Percentiles rank a stretch among this genome's conserved stretches.
Conservation (phyloP, 2,329 filamentous ascomycete species). For the Diaporthe aspalathi region DNA sequence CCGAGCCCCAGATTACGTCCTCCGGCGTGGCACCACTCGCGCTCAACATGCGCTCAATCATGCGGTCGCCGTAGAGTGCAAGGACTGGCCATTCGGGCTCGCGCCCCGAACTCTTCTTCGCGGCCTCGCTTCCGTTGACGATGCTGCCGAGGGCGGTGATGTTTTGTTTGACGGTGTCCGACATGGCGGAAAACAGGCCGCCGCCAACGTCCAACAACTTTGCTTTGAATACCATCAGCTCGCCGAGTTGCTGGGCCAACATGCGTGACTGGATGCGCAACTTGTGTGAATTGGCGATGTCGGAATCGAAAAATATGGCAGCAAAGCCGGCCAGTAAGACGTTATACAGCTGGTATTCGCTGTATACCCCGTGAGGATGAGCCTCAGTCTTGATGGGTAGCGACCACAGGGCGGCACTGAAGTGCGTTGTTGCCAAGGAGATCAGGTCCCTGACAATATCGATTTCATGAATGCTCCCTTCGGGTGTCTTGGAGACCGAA, state of each 20-base stretch:
- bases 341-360: conserved; percentile 67
- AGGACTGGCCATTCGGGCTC: conserved; percentile 53
- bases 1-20: conserved; percentile 67
- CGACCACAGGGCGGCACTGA: conserved; percentile 64
- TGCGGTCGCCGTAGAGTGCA: conserved; percentile 67
- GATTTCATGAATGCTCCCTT: conserved; percentile 63
- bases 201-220: background rate
- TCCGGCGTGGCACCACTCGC: conserved; percentile 60
- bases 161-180: conserved; percentile 47
- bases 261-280: conserved; percentile 62
- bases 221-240: background rate
- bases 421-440: conserved; percentile 65
- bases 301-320: conserved; percentile 66
- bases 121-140: background rate
- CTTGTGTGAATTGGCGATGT: conserved; percentile 68
- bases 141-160: background rate
- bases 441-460: conserved; percentile 66
- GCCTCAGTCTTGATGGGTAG: conserved; percentile 66
- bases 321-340: conserved; percentile 68
- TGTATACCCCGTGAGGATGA: conserved; percentile 63
- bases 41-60: conserved; percentile 67
- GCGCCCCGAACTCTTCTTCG: background rate
- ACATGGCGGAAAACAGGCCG: background rate
- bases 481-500: conserved; percentile 50
- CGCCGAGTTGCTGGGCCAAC: conserved; percentile 51